Percentiles rank a stretch among this genome's conserved stretches.
These are phyloP conservation scores for Mortierella antarctica DNA, from an alignment of 192 early-diverging fungal species.

Conservation along the genomic window DNA sequence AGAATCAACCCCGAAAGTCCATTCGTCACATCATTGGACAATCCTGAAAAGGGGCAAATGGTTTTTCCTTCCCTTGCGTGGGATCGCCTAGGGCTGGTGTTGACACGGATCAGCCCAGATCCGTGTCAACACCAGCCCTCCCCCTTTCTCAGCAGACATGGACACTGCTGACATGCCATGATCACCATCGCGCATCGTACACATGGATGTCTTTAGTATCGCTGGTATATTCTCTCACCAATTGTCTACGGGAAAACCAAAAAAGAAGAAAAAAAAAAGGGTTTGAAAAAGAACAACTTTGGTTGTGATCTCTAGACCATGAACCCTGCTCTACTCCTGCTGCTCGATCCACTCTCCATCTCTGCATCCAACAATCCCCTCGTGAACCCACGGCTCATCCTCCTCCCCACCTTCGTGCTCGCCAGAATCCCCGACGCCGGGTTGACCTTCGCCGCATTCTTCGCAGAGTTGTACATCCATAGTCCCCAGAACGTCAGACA, in stretches of 20 bases:
- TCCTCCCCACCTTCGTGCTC: conserved; percentile 27
- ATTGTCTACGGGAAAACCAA: background rate
- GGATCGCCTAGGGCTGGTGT: too few species aligned
- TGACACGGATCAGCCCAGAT: too few species aligned
- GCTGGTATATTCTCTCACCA: too few species aligned
- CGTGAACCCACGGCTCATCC: conserved; percentile 29
- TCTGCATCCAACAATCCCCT: conserved; percentile 24
- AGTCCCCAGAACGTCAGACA: conserved; percentile 84
- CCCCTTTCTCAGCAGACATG: too few species aligned
- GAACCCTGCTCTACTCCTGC: conserved; percentile 13
- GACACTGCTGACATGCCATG: too few species aligned
- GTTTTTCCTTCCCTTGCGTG: too few species aligned
- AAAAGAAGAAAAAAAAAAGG: background rate
- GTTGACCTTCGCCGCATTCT: conserved; percentile 55
- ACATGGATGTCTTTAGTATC: too few species aligned
- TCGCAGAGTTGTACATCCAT: conserved; percentile 87
- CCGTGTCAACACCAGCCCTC: too few species aligned
- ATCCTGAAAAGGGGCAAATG: too few species aligned
- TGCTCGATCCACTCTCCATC: background rate
- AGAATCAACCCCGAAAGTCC: too few species aligned
- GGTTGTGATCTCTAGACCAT: conserved; percentile 4
- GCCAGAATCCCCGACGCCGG: conserved; percentile 22
- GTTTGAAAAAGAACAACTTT: background rate
- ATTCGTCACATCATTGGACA: too few species aligned
- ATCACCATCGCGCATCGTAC: too few species aligned